Base-by-base conservation (phyloP, 352 stramenopile genomes). In the Pythium sp. region DNA sequence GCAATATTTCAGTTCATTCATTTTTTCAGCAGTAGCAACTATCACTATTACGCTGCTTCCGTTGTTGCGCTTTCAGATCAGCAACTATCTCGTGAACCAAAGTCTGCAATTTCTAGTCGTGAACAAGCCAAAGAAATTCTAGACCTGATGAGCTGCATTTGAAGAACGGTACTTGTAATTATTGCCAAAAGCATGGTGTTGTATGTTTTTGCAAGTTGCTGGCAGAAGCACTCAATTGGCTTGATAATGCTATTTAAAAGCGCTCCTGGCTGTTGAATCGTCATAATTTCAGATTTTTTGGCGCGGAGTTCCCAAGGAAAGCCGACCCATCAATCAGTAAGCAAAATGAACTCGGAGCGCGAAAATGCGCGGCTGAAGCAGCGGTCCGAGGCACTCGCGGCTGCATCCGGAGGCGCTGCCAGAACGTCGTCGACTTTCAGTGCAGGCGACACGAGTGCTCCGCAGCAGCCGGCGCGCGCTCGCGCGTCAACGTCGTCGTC, bases 321-420 rank as follows among this genome's bases (percentile, higher is more conserved):
- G 38, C 38, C 38, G 38, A 46, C 18, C 43, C 43, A 51, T 51
- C 43, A 22, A 51, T 22, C 43, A 51, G 18, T 24, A 18, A 51
- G 43, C 43, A 61, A 38, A 28, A 62, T 62, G 56, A 62, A 12
- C 56, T 62, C 56, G 30, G 56, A 62, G 56, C 56, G 56, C 32
- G 56, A 62, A 62, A 47, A n/a, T 62, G 56, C 56, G 56, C 56
- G 56, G 30, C 32, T 62, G 56, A 62, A 62, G 56, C 55, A 60
- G 20, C 56, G 56, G 20, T 3, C n/a, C 18, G 56, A 62, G 32
- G 56, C 56, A n/a, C 56, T 62, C 30, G 32, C 3, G 9, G 53
- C 26, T 15, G 32, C 32, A 22, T 46, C 18, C 9, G 32, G 56
- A 4, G 55, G 30, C 1, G 56, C 55, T 28, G 20, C 32, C 12